Percentiles rank a stretch among this genome's conserved stretches.
phyloP scores from a whole-genome alignment of 176 grass and related monocot species.

The Panicum miliaceum region DNA sequence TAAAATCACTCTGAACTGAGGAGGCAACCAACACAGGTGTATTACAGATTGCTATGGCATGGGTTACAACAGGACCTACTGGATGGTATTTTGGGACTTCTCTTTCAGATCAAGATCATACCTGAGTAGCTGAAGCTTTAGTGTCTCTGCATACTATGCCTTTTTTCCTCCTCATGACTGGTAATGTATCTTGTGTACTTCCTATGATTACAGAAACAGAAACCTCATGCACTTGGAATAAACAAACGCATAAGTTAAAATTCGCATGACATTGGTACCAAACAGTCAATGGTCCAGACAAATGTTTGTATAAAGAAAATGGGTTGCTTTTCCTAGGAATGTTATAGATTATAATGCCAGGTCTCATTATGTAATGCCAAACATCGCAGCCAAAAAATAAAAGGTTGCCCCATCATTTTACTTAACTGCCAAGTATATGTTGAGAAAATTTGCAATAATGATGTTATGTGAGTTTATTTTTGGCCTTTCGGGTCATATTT shows the following conservation, averaged over 20 bases:
- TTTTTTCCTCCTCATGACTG: conserved; percentile 9
- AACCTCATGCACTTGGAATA: not conserved
- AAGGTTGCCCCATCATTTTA: conserved; percentile 1
- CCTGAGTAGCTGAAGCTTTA: conserved; percentile 1
- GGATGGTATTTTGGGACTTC: not conserved
- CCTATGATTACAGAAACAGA: not conserved
- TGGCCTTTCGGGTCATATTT: not conserved
- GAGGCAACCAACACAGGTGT: not conserved
- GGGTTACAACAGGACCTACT: not conserved
- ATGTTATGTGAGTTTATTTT: conserved; percentile 13
- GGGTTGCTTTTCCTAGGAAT: conserved; percentile 11
- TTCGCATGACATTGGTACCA: not conserved
- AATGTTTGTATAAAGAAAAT: conserved; percentile 27
- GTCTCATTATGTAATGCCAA: conserved; percentile 22
- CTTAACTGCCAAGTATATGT: not conserved
- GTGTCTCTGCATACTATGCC: not conserved
- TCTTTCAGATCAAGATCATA: not conserved
- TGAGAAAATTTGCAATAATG: not conserved
- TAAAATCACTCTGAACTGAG: conserved; percentile 17
- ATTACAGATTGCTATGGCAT: not conserved
- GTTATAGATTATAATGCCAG: conserved; percentile 35
- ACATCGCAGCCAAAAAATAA: conserved; percentile 15
- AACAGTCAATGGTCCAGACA: conserved; percentile 16
- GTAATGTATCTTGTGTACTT: not conserved
- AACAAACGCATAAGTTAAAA: not conserved